phyloP scores from a whole-genome alignment of 2,329 filamentous ascomycete genomes.

The Botrytis porri region DNA sequence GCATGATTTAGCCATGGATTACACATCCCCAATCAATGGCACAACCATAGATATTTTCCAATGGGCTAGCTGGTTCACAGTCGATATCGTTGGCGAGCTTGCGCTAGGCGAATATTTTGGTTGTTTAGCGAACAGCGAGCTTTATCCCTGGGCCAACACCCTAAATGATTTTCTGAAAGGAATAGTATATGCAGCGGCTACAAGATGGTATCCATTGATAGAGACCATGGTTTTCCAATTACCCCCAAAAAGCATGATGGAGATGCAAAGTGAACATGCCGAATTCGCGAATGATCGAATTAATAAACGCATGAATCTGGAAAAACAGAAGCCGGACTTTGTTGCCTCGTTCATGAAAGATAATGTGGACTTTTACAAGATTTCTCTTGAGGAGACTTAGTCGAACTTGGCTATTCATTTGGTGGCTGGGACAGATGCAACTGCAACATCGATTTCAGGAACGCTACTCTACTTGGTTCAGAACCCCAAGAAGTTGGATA shows the following conservation, averaged over 20 bases:
- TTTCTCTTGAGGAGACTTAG: neutral
- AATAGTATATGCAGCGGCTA: neutral
- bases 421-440: neutral
- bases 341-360: conserved; percentile 2
- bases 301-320: neutral
- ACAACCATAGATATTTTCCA: neutral
- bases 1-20: neutral
- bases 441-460: neutral
- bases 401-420: neutral
- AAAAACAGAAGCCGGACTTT: neutral
- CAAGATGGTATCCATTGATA: neutral
- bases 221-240: neutral
- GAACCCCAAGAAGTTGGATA: neutral
- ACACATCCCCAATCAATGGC: too few species aligned
- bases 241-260: neutral
- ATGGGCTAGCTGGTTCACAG: conserved; percentile 32
- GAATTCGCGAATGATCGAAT: neutral
- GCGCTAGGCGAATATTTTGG: conserved; percentile 31
- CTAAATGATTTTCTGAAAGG: neutral
- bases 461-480: neutral
- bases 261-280: neutral
- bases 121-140: neutral
- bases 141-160: neutral
- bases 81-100: conserved; percentile 34
- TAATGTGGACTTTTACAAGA: neutral